Evolutionary conservation across 306 rosid species (phyloP).

Genomic region (Urtica urens): DNA sequence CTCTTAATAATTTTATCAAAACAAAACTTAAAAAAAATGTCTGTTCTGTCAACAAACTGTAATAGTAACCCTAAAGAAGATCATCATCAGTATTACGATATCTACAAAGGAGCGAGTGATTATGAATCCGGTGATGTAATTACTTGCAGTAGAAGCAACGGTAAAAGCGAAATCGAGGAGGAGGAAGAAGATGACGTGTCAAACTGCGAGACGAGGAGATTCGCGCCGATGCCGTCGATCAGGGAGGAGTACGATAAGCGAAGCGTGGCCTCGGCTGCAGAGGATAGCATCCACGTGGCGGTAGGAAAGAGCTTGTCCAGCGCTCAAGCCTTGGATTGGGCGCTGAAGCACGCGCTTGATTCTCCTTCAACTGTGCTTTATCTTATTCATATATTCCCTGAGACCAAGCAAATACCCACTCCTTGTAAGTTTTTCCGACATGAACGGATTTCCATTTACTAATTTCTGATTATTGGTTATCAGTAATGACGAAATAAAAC

Average conservation of each 20-base stretch:
- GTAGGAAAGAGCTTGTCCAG: constrained; percentile 51
- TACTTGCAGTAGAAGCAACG: constrained; percentile 9
- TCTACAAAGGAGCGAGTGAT: no score
- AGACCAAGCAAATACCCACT: constrained; percentile 42
- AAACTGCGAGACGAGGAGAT: not conserved
- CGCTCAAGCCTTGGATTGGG: constrained; percentile 54
- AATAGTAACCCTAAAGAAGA: not conserved
- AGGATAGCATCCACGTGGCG: constrained; percentile 51
- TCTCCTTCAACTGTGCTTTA: constrained; percentile 27
- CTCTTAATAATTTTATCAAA: not conserved
- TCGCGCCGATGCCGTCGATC: constrained; percentile 30
- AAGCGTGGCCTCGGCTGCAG: not conserved
- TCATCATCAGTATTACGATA: constrained; percentile 1
- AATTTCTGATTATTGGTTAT: not conserved
- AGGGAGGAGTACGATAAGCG: constrained; percentile 26
- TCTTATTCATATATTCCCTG: constrained; percentile 64
- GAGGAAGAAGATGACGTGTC: constrained; percentile 12
- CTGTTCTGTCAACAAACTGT: not conserved
- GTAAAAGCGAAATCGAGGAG: constrained; percentile 63
- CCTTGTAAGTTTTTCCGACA: constrained; percentile 42
- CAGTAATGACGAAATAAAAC: no score
- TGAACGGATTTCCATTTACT: not conserved
- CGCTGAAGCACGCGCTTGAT: constrained; percentile 31
- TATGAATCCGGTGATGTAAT: constrained; percentile 4
- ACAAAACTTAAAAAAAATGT: not conserved